A percentile compares a stretch with the other conserved stretches of the same genome.
These are phyloP conservation scores for Stereocaulon alpinum DNA, from an alignment of 495 filamentous ascomycete species.

Conservation along the genomic window DNA sequence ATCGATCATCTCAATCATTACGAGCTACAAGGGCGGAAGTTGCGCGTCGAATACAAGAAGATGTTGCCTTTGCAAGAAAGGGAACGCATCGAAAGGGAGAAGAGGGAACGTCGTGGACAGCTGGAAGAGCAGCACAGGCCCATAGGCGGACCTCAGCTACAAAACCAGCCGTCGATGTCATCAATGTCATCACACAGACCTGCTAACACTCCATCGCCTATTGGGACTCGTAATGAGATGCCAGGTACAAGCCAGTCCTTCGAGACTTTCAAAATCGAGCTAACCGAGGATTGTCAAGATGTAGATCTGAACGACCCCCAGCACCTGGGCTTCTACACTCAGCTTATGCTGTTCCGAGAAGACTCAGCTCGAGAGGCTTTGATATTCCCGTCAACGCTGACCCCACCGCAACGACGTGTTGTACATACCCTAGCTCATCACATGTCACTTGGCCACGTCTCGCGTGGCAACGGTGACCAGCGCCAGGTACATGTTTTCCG, in stretches of 20 bases:
- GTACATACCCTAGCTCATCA: constrained; percentile 93
- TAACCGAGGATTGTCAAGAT: constrained; percentile 35
- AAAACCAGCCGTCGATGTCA: constrained; percentile 74
- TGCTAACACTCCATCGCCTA: constrained; percentile 62
- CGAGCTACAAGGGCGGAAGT: constrained; percentile 85
- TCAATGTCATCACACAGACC: constrained; percentile 66
- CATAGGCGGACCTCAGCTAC: constrained; percentile 51
- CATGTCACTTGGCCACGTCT: constrained; percentile 82
- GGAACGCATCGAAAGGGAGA: constrained; percentile 93
- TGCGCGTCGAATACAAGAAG: constrained; percentile 98
- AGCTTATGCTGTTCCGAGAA: constrained; percentile 81
- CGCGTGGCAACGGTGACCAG: constrained; percentile 73
- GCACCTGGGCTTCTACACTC: constrained; percentile 77
- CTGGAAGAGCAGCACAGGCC: constrained; percentile 92
- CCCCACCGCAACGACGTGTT: constrained; percentile 72
- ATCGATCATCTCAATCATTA: constrained; percentile 90
- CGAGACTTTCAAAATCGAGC: background rate
- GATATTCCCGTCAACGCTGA: constrained; percentile 68
- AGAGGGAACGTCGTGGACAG: constrained; percentile 91
- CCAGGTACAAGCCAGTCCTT: constrained; percentile 40
- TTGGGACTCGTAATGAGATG: constrained; percentile 50
- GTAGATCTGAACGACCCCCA: constrained; percentile 88
- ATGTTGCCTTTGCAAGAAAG: constrained; percentile 93
- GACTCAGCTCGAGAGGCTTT: constrained; percentile 65
- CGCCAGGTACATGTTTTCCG: constrained; percentile 85